These are phyloP conservation scores for Smithsoniella earleae DNA, from an alignment of 163 green algal genomes.

Conservation along the genomic window DNA sequence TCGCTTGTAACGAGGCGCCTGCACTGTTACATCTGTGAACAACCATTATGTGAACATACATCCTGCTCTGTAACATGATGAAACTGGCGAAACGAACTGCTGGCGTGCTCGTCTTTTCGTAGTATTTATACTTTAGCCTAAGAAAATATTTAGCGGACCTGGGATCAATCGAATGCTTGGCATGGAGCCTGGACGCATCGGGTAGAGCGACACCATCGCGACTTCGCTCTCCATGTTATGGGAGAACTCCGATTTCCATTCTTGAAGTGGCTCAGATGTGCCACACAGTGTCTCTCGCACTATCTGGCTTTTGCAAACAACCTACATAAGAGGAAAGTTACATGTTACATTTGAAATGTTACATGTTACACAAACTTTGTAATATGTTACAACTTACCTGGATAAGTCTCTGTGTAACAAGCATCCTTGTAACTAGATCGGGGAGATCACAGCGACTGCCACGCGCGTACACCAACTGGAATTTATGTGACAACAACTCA, in stretches of 20 bases:
- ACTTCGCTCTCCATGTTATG: neutral
- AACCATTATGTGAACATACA: no score
- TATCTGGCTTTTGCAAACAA: neutral
- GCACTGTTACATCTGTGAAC: neutral
- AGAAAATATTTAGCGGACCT: neutral
- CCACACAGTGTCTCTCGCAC: neutral
- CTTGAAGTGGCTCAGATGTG: no score
- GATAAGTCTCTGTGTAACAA: conserved; percentile 37
- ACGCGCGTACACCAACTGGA: conserved; percentile 48
- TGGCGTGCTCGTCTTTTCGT: neutral
- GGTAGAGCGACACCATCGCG: neutral
- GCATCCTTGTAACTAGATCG: conserved; percentile 21
- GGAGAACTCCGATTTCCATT: no score
- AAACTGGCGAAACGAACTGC: neutral
- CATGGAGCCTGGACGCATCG: neutral
- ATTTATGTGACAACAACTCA: conserved; percentile 51
- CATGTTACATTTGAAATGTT: no score
- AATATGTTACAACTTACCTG: no score
- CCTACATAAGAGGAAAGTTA: no score
- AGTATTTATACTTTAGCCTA: neutral
- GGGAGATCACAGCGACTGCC: conserved; percentile 31
- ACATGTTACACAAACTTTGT: neutral
- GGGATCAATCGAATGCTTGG: neutral
- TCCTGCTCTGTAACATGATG: no score
- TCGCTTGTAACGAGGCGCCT: neutral